Conservation (phyloP, 2,329 filamentous ascomycete genomes). For the Cyclaneusma minus region DNA sequence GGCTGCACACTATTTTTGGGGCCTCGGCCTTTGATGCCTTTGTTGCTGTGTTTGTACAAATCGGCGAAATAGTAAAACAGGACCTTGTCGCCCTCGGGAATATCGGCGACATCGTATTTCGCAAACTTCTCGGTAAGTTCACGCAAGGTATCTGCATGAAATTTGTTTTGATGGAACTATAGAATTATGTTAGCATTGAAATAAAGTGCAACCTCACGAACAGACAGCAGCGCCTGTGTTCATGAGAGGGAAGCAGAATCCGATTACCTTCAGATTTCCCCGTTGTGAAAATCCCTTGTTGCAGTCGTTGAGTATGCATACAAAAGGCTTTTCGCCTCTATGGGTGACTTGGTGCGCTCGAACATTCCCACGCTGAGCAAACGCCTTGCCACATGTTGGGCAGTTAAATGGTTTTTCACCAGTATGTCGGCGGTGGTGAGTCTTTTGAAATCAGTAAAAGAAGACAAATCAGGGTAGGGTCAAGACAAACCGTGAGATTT, state of each 20-base stretch:
- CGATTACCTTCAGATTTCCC: constrained; percentile 81
- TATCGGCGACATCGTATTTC: constrained; percentile 40
- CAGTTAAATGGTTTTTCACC: constrained; percentile 76
- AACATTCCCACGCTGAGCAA: constrained; percentile 76
- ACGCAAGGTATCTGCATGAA: constrained; percentile 62
- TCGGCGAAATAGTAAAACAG: constrained; percentile 72
- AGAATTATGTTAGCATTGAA: neutral
- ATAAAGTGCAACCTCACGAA: too few species aligned
- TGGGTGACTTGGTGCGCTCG: constrained; percentile 74
- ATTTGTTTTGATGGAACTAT: constrained; percentile 85
- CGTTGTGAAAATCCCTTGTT: constrained; percentile 79
- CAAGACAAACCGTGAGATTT: constrained; percentile 58
- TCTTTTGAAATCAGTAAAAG: constrained; percentile 29
- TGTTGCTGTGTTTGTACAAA: constrained; percentile 97
- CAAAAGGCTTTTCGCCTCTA: constrained; percentile 59
- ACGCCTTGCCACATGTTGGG: constrained; percentile 63
- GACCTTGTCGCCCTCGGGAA: constrained; percentile 49
- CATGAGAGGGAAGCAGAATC: constrained; percentile 6
- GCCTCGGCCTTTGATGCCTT: constrained; percentile 91
- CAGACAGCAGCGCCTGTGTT: too few species aligned
- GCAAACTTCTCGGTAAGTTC: constrained; percentile 58
- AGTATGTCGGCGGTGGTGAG: constrained; percentile 75
- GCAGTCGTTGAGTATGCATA: constrained; percentile 70
- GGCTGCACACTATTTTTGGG: too few species aligned
- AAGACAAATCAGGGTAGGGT: neutral